Evolutionary conservation across 1,284 basidiomycete genomes (phyloP).

Genomic region (Marasmius fiardii): DNA sequence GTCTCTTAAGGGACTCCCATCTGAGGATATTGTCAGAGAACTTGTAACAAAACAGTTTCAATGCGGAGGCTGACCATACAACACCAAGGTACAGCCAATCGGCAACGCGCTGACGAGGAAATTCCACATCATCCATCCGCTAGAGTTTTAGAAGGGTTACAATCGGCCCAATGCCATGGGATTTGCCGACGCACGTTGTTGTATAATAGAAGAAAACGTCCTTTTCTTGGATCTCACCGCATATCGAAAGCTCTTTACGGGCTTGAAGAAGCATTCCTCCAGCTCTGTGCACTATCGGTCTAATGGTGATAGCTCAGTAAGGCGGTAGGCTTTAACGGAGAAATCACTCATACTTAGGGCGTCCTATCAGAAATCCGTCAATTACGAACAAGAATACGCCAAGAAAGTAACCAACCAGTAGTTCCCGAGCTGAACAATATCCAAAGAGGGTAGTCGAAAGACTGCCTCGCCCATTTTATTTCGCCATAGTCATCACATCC

Average conservation of each 20-base stretch:
- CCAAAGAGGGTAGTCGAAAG: constrained; percentile 85
- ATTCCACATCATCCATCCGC: constrained; percentile 89
- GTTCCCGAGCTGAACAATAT: constrained; percentile 87
- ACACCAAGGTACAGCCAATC: constrained; percentile 13
- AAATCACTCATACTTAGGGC: constrained; percentile 48
- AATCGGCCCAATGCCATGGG: constrained; percentile 5
- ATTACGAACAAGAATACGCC: not conserved
- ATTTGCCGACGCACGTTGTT: constrained; percentile 60
- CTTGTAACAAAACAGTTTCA: not conserved
- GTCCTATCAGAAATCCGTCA: constrained; percentile 25
- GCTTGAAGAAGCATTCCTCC: constrained; percentile 86
- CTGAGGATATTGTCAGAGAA: constrained; percentile 75
- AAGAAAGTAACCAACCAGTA: constrained; percentile 48
- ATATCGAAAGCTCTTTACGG: constrained; percentile 79
- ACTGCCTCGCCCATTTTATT: constrained; percentile 55
- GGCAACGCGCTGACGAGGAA: constrained; percentile 69
- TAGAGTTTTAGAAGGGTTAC: constrained; percentile 22
- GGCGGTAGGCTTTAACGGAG: constrained; percentile 13
- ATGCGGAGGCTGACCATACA: constrained; percentile 9
- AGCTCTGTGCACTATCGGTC: constrained; percentile 81
- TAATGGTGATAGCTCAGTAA: constrained; percentile 24
- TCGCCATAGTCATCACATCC: constrained; percentile 49
- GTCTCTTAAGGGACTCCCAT: constrained; percentile 80
- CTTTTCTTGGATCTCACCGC: constrained; percentile 64
- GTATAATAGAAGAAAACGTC: constrained; percentile 90